A percentile compares a stretch with the other conserved stretches of the same genome.
These are phyloP conservation scores for Melanopsichium pennsylvanicum DNA, from an alignment of 1,284 basidiomycete species.

Conservation along the genomic window DNA sequence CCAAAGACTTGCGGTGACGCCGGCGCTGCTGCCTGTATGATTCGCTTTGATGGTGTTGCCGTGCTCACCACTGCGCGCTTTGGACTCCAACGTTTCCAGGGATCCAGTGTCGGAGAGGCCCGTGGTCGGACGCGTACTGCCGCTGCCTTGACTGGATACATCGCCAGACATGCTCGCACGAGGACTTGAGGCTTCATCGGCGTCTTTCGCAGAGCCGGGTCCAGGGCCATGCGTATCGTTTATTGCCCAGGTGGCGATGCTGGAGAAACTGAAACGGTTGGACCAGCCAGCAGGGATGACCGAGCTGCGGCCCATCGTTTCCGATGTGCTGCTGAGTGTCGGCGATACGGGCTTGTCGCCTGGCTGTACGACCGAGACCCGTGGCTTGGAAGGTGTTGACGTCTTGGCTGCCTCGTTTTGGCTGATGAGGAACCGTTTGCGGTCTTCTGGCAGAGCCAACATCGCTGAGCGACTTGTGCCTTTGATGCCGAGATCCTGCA, in stretches of 20 bases:
- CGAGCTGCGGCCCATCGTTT: constrained; percentile 44
- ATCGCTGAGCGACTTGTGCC: constrained; percentile 75
- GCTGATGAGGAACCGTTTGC: constrained; percentile 75
- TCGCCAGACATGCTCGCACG: constrained; percentile 24
- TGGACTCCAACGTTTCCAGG: constrained; percentile 20
- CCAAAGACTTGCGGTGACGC: constrained; percentile 42
- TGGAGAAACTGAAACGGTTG: constrained; percentile 77
- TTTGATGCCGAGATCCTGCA: constrained; percentile 71
- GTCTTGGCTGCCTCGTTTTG: constrained; percentile 50
- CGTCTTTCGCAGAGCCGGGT: constrained; percentile 13
- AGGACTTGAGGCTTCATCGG: constrained; percentile 20
- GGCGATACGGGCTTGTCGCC: constrained; percentile 71
- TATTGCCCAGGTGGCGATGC: constrained; percentile 71
- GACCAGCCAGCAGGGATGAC: constrained; percentile 69
- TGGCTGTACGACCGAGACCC: neutral
- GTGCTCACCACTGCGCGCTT: constrained; percentile 13
- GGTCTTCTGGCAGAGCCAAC: constrained; percentile 73
- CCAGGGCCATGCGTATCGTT: constrained; percentile 27
- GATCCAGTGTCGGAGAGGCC: constrained; percentile 32
- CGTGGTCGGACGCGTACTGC: constrained; percentile 32
- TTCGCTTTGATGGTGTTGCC: constrained; percentile 16
- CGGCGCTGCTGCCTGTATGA: constrained; percentile 49
- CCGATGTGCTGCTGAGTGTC: constrained; percentile 71
- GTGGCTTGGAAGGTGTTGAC: constrained; percentile 30
- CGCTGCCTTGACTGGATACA: constrained; percentile 26